Evolutionary conservation across 768 basidiomycete genomes (phyloP).

Genomic region (Suillus subalutaceus): DNA sequence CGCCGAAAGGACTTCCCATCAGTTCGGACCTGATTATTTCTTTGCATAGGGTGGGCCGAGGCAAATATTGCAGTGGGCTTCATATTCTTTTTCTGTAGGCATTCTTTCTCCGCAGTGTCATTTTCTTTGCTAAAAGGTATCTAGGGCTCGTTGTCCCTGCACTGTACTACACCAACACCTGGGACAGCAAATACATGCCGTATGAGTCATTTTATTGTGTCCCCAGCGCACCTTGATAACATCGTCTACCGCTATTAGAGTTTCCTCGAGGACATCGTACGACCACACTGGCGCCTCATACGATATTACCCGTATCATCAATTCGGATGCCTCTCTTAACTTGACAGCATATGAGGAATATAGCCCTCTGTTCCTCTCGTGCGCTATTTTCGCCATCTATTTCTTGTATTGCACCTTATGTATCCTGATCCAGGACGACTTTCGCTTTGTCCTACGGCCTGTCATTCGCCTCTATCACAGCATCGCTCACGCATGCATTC

Average conservation of each 20-base stretch:
- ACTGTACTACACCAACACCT: constrained; percentile 70
- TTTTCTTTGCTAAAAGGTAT: constrained; percentile 51
- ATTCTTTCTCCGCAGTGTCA: constrained; percentile 40
- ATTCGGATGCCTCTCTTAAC: constrained; percentile 56
- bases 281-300: constrained; percentile 63
- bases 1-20: not conserved
- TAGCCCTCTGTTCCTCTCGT: constrained; percentile 64
- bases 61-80: constrained; percentile 69
- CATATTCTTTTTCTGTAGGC: constrained; percentile 66
- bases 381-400: constrained; percentile 23
- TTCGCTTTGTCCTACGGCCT: constrained; percentile 82
- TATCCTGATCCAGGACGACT: constrained; percentile 41
- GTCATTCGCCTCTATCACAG: constrained; percentile 81
- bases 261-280: constrained; percentile 66
- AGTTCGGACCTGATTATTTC: not conserved
- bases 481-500: constrained; percentile 71
- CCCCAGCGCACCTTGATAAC: not conserved
- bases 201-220: constrained; percentile 29
- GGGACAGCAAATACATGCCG: constrained; percentile 62
- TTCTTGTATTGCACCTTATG: constrained; percentile 25
- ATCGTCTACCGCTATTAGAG: constrained; percentile 31
- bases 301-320: constrained; percentile 60
- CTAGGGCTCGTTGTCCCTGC: constrained; percentile 59
- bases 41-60: constrained; percentile 68
- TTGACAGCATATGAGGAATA: constrained; percentile 55